Percentiles rank a stretch among this genome's conserved stretches.
phyloP scores from a whole-genome alignment of 2,329 filamentous ascomycete genomes.

The Fusarium torreyae region DNA sequence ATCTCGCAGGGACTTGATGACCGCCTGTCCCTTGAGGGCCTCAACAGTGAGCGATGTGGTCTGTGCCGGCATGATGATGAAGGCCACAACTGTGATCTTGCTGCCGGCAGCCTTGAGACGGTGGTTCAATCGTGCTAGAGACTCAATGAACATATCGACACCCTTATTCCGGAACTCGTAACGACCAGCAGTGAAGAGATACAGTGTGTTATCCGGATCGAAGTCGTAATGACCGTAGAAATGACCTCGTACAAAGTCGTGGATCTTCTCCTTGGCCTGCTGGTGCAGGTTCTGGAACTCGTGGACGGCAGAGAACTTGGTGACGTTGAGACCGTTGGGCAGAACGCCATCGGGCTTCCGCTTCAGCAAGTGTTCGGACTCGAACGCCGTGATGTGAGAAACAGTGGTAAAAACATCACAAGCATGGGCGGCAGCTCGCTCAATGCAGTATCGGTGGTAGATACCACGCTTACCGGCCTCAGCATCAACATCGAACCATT shows the following conservation, averaged over 20 bases:
- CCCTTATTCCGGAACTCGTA: conserved; percentile 99
- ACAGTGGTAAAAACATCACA: conserved; percentile 99
- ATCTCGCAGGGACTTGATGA: conserved; percentile 95
- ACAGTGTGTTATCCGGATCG: conserved; percentile 95
- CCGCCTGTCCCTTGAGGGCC: conserved; percentile 94
- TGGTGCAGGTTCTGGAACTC: conserved; percentile 99
- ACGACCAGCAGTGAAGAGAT: conserved; percentile 96
- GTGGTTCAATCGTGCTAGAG: conserved; percentile 93
- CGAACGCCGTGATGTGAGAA: conserved; percentile 98
- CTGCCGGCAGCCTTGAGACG: conserved; percentile 87
- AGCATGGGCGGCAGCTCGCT: conserved; percentile 91
- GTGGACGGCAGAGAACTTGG: conserved; percentile 96
- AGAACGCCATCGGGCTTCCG: conserved; percentile 97
- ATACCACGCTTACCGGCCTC: conserved; percentile 98
- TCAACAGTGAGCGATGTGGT: conserved; percentile 96
- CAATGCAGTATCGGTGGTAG: conserved; percentile 98
- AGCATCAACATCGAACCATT: conserved; percentile 95
- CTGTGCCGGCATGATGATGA: conserved; percentile 98
- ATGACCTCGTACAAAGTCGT: conserved; percentile 97
- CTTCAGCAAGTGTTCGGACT: conserved; percentile 97
- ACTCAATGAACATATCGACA: conserved; percentile 99
- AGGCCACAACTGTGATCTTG: conserved; percentile 95
- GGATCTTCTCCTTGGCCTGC: conserved; percentile 96
- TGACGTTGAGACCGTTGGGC: conserved; percentile 97
- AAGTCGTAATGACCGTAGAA: conserved; percentile 99